Conservation (phyloP, 192 early-diverging fungal species). For the Entomortierella chlamydospora region DNA sequence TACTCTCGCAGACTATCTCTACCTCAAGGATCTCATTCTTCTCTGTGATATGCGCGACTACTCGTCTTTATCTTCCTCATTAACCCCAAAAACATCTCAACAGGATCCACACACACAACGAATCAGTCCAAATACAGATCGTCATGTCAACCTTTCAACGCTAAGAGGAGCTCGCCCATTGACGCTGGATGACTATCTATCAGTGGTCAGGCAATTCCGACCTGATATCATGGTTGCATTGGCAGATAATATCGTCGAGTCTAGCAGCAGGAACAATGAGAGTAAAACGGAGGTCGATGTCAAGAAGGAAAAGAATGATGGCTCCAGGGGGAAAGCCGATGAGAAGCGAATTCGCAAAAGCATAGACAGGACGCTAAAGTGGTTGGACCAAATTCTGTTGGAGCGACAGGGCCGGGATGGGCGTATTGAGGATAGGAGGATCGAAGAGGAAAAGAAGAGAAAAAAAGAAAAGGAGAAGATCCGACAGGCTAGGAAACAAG, state of each 20-base stretch:
- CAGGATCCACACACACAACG: constrained; percentile 5
- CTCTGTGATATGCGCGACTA: constrained; percentile 64
- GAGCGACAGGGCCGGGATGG: constrained; percentile 32
- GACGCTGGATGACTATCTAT: constrained; percentile 56
- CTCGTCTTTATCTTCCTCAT: constrained; percentile 18
- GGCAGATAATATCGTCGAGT: constrained; percentile 57
- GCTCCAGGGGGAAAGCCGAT: background rate
- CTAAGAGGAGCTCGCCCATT: constrained; percentile 63
- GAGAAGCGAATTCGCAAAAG: constrained; percentile 60
- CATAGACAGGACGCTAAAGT: constrained; percentile 61
- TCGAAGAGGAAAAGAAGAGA: constrained; percentile 30
- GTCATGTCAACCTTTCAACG: constrained; percentile 59
- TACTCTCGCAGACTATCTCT: constrained; percentile 54
- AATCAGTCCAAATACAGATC: constrained; percentile 59
- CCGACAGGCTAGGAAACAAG: background rate
- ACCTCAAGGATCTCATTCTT: constrained; percentile 55
- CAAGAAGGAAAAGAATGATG: background rate
- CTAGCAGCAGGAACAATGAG: background rate
- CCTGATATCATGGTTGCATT: constrained; percentile 61
- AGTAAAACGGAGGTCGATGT: constrained; percentile 24
- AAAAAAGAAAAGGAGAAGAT: constrained; percentile 20
- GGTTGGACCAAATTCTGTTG: constrained; percentile 60
- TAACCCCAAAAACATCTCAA: background rate
- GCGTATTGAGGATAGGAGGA: constrained; percentile 6
- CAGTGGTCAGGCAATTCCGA: constrained; percentile 55